Percentiles rank a stretch among this genome's conserved stretches.
phyloP scores from a whole-genome alignment of 2,329 filamentous ascomycete species.

The Cladosporium velox region DNA sequence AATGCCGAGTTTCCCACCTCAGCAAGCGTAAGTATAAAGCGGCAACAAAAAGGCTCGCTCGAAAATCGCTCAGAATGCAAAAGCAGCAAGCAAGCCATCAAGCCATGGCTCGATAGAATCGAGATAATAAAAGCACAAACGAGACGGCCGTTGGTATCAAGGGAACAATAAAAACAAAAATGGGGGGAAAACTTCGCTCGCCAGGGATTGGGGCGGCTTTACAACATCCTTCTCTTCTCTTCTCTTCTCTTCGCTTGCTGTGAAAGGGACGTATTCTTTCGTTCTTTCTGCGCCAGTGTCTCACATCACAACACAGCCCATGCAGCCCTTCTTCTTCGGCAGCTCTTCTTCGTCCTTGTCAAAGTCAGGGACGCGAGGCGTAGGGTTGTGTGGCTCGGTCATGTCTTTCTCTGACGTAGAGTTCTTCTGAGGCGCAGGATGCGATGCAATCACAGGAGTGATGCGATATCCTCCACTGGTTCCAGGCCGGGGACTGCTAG shows the following conservation, averaged over 20 bases:
- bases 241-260: not conserved
- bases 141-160: constrained; percentile 19
- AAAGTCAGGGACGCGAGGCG: constrained; percentile 56
- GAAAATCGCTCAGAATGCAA: constrained; percentile 11
- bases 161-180: constrained; percentile 1
- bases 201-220: not conserved
- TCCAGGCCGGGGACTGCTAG: constrained; percentile 37
- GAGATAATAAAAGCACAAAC: constrained; percentile 9
- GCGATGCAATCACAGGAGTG: constrained; percentile 45
- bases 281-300: not conserved
- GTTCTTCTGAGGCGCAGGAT: constrained; percentile 29
- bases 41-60: constrained; percentile 9
- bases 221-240: constrained; percentile 6
- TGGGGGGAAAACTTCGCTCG: not conserved
- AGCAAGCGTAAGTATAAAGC: not conserved
- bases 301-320: constrained; percentile 77
- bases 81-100: not conserved
- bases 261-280: not conserved
- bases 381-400: constrained; percentile 40
- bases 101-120: not conserved
- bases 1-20: not conserved
- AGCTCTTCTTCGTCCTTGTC: constrained; percentile 53
- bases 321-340: constrained; percentile 62
- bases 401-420: constrained; percentile 21
- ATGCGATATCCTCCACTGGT: constrained; percentile 51